phyloP scores from a whole-genome alignment of 1,284 basidiomycete genomes.

The Fomitopsis palustris region DNA sequence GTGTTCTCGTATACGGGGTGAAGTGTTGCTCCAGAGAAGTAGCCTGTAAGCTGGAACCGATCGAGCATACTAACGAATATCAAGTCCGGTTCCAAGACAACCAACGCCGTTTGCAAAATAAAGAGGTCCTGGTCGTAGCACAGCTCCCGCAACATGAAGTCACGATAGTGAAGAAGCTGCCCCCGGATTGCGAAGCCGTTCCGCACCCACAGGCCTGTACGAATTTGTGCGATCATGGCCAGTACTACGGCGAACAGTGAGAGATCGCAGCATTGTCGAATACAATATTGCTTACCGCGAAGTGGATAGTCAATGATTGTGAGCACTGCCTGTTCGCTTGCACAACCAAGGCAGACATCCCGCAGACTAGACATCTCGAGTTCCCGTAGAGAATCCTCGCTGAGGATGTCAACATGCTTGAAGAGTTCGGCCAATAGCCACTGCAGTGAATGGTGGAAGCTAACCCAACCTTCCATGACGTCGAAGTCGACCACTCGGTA shows the following conservation, averaged over 20 bases:
- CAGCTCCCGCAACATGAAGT: slow-evolving; percentile 92
- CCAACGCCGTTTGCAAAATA: slow-evolving; percentile 83
- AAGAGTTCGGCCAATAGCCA: slow-evolving; percentile 91
- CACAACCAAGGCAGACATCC: slow-evolving; percentile 56
- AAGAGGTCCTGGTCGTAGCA: slow-evolving; percentile 98
- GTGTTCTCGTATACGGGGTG: slow-evolving; percentile 65
- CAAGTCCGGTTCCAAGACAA: slow-evolving; percentile 76
- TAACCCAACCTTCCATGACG: slow-evolving; percentile 79
- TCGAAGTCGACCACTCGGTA: slow-evolving; percentile 74
- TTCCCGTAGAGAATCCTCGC: slow-evolving; percentile 48
- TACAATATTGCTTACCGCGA: slow-evolving; percentile 54
- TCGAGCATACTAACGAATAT: slow-evolving; percentile 88
- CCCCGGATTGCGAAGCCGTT: slow-evolving; percentile 96
- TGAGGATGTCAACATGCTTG: slow-evolving; percentile 73
- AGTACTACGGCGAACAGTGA: slow-evolving; percentile 49
- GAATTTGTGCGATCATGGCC: slow-evolving; percentile 90
- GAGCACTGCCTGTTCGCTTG: slow-evolving; percentile 61
- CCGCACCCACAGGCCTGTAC: slow-evolving; percentile 95
- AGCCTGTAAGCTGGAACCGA: slow-evolving; percentile 79
- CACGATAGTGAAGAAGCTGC: slow-evolving; percentile 95
- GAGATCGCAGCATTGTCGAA: not conserved
- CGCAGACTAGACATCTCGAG: slow-evolving; percentile 53
- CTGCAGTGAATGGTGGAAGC: slow-evolving; percentile 94
- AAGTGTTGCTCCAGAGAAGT: slow-evolving; percentile 67
- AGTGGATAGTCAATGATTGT: slow-evolving; percentile 84